A percentile compares a stretch with the other conserved stretches of the same genome.
These are phyloP conservation scores for Lunularia cruciata DNA, from an alignment of 225 moss, liverwort and hornwort species.

Conservation along the genomic window DNA sequence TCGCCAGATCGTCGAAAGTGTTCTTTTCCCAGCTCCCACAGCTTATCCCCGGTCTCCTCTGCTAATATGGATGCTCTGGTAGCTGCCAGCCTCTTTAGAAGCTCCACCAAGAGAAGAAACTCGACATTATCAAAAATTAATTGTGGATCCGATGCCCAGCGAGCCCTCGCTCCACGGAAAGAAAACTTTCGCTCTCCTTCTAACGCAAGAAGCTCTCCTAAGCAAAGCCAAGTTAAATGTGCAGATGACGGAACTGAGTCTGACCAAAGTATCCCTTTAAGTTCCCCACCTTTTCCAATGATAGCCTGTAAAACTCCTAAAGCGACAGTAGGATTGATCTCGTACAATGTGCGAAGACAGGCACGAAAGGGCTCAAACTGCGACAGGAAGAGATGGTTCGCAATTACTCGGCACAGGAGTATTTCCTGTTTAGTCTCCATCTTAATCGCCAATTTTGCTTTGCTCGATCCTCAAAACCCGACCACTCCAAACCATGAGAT, in stretches of 20 bases:
- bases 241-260: slow-evolving; percentile 83
- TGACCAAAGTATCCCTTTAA: slow-evolving; percentile 84
- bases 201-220: slow-evolving; percentile 77
- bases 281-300: slow-evolving; percentile 66
- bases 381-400: slow-evolving; percentile 75
- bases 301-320: slow-evolving; percentile 67
- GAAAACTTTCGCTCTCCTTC: slow-evolving; percentile 51
- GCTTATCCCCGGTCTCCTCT: slow-evolving; percentile 30
- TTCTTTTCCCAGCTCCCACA: slow-evolving; percentile 45
- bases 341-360: slow-evolving; percentile 66
- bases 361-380: slow-evolving; percentile 98
- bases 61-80: slow-evolving; percentile 25
- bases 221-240: slow-evolving; percentile 92
- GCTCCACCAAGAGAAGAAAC: slow-evolving; percentile 74
- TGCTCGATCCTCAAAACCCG: slow-evolving; percentile 5
- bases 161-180: slow-evolving; percentile 36
- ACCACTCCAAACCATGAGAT: slow-evolving; percentile 1
- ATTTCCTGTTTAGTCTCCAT: slow-evolving; percentile 87
- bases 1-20: slow-evolving; percentile 36
- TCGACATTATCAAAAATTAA: slow-evolving; percentile 79
- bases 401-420: slow-evolving; percentile 74
- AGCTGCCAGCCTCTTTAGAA: slow-evolving; percentile 45
- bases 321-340: slow-evolving; percentile 62
- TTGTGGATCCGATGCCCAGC: slow-evolving; percentile 42
- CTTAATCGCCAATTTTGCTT: not conserved